phyloP scores from a whole-genome alignment of 352 stramenopile genomes.

The Pythium aquatile region DNA sequence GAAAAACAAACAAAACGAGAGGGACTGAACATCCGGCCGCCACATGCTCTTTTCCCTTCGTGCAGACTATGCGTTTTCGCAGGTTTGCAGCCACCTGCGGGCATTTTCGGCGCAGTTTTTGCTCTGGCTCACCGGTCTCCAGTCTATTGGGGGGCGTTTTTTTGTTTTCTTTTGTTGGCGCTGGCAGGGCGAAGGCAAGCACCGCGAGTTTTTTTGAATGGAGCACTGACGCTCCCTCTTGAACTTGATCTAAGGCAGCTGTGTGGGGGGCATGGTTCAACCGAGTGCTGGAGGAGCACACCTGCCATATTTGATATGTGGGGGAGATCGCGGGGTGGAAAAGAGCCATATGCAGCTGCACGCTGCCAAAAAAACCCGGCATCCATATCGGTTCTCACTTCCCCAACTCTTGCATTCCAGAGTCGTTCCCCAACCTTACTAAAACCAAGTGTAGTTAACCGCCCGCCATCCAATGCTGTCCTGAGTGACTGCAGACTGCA shows the following conservation, averaged over 20 bases:
- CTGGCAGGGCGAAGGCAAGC: neutral
- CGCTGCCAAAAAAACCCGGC: neutral
- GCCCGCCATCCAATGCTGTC: neutral
- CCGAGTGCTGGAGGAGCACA: neutral
- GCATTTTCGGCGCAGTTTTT: slow-evolving; percentile 7
- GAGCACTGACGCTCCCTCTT: slow-evolving; percentile 3
- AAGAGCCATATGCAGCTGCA: slow-evolving; percentile 20
- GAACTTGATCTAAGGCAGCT: neutral
- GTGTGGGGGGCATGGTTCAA: neutral
- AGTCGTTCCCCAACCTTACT: neutral
- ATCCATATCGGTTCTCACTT: slow-evolving; percentile 3
- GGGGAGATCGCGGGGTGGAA: neutral
- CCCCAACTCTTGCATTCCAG: neutral
- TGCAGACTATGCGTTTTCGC: neutral
- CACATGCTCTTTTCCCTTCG: neutral
- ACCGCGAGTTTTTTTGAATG: neutral
- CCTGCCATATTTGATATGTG: neutral
- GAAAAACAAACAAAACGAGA: slow-evolving; percentile 2
- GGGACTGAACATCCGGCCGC: slow-evolving; percentile 1
- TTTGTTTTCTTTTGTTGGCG: slow-evolving; percentile 6
- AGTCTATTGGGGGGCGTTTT: slow-evolving; percentile 1
- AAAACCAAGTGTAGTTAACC: slow-evolving; percentile 14
- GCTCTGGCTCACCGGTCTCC: neutral
- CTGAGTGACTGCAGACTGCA: neutral
- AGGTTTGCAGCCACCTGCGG: slow-evolving; percentile 2